phyloP scores from a whole-genome alignment of 2,329 filamentous ascomycete species.

The Colletotrichum lini region DNA sequence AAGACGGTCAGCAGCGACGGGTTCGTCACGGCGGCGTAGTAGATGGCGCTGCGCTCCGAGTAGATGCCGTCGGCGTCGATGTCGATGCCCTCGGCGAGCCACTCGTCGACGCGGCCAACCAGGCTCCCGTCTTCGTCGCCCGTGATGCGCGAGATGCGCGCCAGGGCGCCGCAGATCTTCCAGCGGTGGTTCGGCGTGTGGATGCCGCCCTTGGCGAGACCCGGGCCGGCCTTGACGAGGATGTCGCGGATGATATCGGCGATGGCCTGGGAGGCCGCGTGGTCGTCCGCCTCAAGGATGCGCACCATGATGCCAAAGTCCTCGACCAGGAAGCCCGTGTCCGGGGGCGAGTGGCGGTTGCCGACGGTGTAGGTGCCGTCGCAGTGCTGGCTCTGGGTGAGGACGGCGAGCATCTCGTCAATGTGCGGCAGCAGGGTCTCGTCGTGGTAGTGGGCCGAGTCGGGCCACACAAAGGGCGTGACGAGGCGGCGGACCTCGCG shows the following conservation, averaged over 20 bases:
- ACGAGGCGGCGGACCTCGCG: constrained; percentile 42
- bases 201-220: constrained; percentile 42
- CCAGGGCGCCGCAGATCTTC: constrained; percentile 44
- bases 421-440: constrained; percentile 39
- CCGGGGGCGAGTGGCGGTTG: constrained; percentile 44
- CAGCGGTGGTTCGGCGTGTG: constrained; percentile 44
- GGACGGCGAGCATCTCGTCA: constrained; percentile 43
- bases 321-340: constrained; percentile 45
- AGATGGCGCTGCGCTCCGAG: constrained; percentile 43
- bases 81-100: constrained; percentile 44
- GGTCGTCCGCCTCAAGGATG: constrained; percentile 41
- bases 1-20: constrained; percentile 43
- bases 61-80: constrained; percentile 45
- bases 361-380: constrained; percentile 43
- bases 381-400: constrained; percentile 37
- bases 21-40: constrained; percentile 44
- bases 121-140: constrained; percentile 41
- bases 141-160: constrained; percentile 42
- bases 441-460: constrained; percentile 43
- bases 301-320: constrained; percentile 44
- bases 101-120: constrained; percentile 41
- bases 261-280: constrained; percentile 32
- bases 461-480: constrained; percentile 43
- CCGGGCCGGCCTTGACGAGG: constrained; percentile 42
- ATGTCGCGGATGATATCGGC: constrained; percentile 41